phyloP scores from a whole-genome alignment of 148 eudicot genomes.

The Bassia scoparia region DNA sequence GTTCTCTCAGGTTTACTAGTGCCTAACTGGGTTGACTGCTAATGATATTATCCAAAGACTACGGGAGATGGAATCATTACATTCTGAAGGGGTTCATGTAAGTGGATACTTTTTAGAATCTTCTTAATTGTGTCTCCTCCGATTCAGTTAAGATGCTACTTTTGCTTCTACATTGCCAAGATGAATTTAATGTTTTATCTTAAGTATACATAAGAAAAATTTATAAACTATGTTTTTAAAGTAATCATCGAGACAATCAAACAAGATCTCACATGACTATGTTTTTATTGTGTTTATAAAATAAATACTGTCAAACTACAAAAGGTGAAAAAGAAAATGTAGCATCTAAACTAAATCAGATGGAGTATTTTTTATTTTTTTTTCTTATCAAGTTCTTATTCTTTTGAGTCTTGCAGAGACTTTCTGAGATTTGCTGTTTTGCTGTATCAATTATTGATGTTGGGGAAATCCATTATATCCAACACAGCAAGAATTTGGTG shows the following conservation, averaged over 20 bases:
- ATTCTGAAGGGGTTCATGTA: slow-evolving; percentile 98
- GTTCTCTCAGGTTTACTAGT: slow-evolving; percentile 63
- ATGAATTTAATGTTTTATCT: no score
- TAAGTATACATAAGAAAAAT: no score
- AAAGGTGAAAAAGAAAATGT: no score
- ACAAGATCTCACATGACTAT: no score
- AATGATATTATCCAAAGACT: slow-evolving; percentile 80
- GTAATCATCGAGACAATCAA: no score
- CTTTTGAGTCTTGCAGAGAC: slow-evolving; percentile 51
- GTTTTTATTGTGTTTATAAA: no score
- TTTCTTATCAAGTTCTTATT: background rate
- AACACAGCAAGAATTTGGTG: slow-evolving; percentile 54
- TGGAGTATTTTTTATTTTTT: background rate
- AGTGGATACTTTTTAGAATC: slow-evolving; percentile 24
- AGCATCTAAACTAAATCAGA: no score
- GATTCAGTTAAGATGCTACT: no score
- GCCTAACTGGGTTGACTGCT: slow-evolving; percentile 69
- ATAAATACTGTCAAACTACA: no score
- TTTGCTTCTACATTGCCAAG: no score
- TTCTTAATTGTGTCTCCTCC: no score
- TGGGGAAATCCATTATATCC: slow-evolving; percentile 79
- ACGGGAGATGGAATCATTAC: slow-evolving; percentile 89
- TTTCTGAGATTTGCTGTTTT: slow-evolving; percentile 89
- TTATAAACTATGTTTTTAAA: no score
- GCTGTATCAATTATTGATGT: slow-evolving; percentile 79